These are phyloP conservation scores for Plasmodium fragile DNA, from an alignment of 169 alveolate genomes.

Conservation along the genomic window DNA sequence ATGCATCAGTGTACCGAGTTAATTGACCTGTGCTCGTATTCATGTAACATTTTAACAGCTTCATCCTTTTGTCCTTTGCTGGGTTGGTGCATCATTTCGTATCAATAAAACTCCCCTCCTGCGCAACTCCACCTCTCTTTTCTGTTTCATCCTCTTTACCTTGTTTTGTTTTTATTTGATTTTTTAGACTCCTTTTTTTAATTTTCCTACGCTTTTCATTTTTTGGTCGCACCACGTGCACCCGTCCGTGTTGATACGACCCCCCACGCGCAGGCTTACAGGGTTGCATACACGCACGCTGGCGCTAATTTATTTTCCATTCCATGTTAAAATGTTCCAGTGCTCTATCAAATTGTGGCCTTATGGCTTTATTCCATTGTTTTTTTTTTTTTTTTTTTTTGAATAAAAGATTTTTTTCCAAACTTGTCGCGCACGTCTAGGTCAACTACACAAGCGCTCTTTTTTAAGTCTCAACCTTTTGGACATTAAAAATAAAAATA, in stretches of 20 bases:
- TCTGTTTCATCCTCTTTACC: background rate
- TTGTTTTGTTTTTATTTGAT: conserved; percentile 15
- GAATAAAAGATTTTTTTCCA: background rate
- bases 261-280: background rate
- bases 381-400: background rate
- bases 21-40: background rate
- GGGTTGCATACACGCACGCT: background rate
- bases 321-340: background rate
- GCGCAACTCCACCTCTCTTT: background rate
- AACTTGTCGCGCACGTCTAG: background rate
- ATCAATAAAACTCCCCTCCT: background rate
- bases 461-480: background rate
- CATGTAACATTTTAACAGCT: background rate
- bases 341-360: background rate
- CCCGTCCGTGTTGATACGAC: background rate
- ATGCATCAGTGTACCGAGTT: background rate
- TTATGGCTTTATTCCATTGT: background rate
- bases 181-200: conserved; percentile 1
- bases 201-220: background rate
- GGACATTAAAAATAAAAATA: conserved; percentile 10
- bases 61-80: background rate
- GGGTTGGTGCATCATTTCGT: background rate
- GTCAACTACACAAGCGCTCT: background rate
- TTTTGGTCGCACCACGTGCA: background rate
- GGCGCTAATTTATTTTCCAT: background rate